Conservation (phyloP, 345 rosid species). For the Durio zibethinus region DNA sequence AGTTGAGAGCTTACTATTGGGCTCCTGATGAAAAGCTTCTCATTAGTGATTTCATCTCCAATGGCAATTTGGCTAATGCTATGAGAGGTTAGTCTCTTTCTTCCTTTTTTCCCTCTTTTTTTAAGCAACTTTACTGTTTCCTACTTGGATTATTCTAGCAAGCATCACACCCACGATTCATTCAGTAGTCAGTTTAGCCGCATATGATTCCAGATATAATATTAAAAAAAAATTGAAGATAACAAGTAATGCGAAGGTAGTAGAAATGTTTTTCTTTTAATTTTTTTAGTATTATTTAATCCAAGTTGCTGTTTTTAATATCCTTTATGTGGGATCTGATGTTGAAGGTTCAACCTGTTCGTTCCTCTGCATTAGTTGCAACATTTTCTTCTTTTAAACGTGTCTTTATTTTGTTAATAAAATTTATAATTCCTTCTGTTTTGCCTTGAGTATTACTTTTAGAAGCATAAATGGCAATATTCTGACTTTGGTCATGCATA, state of each 20-base stretch:
- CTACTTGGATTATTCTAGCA: not conserved
- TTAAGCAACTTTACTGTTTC: not conserved
- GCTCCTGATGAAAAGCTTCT: constrained; percentile 96
- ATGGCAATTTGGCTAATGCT: constrained; percentile 84
- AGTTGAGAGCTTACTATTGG: constrained; percentile 95
- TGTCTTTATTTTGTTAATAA: not conserved
- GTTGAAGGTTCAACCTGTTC: constrained; percentile 1
- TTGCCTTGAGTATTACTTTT: not conserved
- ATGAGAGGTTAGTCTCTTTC: constrained; percentile 57
- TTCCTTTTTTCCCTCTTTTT: not conserved
- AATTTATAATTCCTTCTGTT: not conserved
- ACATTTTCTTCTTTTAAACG: not conserved
- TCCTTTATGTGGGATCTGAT: not conserved
- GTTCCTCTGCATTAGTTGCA: not conserved
- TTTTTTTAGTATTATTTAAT: not conserved
- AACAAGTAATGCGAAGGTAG: not conserved
- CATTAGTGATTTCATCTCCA: constrained; percentile 81
- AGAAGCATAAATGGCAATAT: not conserved
- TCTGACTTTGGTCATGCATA: not conserved
- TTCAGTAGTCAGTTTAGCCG: not conserved
- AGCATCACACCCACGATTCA: not conserved
- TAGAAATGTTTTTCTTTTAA: not conserved
- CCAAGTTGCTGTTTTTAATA: not conserved
- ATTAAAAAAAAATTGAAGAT: not conserved
- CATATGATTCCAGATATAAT: not conserved